A percentile compares a stretch with the other conserved stretches of the same genome.
Conservation (phyloP, 345 rosid species). For the Noccaea caerulescens region DNA sequence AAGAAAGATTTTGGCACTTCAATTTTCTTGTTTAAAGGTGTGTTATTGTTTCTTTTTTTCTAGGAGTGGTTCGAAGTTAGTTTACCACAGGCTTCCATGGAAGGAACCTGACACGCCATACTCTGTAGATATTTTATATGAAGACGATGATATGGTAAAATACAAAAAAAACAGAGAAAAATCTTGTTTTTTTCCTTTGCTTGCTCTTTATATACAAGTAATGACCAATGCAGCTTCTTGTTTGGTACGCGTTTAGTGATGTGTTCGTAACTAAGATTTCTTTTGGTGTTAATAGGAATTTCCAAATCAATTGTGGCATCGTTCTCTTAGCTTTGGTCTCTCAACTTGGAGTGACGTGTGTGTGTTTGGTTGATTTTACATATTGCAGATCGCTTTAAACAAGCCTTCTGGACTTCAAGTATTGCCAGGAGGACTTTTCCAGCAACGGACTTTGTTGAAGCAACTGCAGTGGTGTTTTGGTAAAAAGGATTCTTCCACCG, state of each 20-base stretch:
- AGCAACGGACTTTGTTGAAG: conserved; percentile 80
- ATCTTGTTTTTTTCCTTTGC: neutral
- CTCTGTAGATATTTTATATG: conserved; percentile 59
- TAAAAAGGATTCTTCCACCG: conserved; percentile 41
- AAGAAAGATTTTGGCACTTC: neutral
- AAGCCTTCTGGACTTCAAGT: conserved; percentile 96
- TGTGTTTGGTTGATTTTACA: conserved; percentile 12
- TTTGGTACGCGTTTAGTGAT: neutral
- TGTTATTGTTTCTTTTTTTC: neutral
- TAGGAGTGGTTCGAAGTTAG: conserved; percentile 65
- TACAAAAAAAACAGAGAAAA: conserved; percentile 1
- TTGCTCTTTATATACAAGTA: conserved; percentile 14
- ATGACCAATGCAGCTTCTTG: conserved; percentile 1
- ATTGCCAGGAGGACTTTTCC: conserved; percentile 91
- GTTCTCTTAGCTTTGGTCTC: neutral
- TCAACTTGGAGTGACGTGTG: conserved; percentile 20
- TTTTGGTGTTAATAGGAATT: neutral
- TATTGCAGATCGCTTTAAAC: conserved; percentile 74
- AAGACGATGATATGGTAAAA: conserved; percentile 78
- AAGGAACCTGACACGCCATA: conserved; percentile 76
- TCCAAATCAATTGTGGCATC: neutral
- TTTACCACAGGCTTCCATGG: conserved; percentile 91
- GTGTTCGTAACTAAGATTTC: neutral
- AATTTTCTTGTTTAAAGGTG: conserved; percentile 11
- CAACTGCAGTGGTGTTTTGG: conserved; percentile 73